Base-by-base conservation (phyloP, 1,139 yeast species). In the Pichia sp. region DNA sequence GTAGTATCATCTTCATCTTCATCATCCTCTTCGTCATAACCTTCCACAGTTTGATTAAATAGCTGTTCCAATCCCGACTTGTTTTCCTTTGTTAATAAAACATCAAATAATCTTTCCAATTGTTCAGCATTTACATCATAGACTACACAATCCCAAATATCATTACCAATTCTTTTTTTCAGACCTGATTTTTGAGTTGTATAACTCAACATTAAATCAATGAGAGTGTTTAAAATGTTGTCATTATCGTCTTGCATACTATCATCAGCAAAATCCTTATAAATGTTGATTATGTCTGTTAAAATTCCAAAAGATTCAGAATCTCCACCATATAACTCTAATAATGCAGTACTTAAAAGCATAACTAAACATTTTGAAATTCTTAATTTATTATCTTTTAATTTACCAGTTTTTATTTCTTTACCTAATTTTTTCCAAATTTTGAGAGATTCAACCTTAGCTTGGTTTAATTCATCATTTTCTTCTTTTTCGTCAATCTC, bases 291-390 rank as follows among this genome's bases (percentile, higher is more conserved):
- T 52, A 91, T 71, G 64, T 91, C 99, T 42, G 82, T 84, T 44
- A 90, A 73, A 27, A 89, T 84, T 34, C 81, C 74, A 5, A 86
- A 81, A 0, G 96, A 85, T 57, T 91, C 98, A 3, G 74, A 64
- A 60, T 84, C 90, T 22, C 93, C 95, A 57, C 83, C 73, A 63
- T 84, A 90, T 44, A 91, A 74, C 65, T 90, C 96, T 30, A 93
- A 67, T 46, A 90, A 69, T 3, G 86, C 86, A 77, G 88, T 80
- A 0, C 96, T 85, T 54, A 87, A 81, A 48, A 93, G 71, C 45
- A 88, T 71, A 65, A 89, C 95, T 63, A 87, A 84, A n/a, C 68
- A 65, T 19, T 54, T 57, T 18, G 45, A 44, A 9, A 53, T 18
- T 29, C 53, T 50, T 25, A 27, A 7, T 46, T 45, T 14, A 33